A percentile compares a stretch with the other conserved stretches of the same genome.
phyloP scores from a whole-genome alignment of 495 filamentous ascomycete genomes.

The Penicillium canescens region DNA sequence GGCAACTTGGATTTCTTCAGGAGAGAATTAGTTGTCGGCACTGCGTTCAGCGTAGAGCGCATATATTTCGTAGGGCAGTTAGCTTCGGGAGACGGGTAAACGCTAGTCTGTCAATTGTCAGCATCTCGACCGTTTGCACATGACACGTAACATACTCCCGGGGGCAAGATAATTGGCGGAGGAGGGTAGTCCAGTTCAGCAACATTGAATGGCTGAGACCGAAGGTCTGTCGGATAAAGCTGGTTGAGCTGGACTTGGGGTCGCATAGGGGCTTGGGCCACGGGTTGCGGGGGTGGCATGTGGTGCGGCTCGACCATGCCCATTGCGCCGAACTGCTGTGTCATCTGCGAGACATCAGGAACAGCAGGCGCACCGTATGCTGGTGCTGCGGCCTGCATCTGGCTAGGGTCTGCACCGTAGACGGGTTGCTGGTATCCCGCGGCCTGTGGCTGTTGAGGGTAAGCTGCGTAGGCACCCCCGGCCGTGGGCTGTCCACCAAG shows the following conservation, averaged over 20 bases:
- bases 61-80: constrained; percentile 96
- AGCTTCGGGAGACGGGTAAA: constrained; percentile 86
- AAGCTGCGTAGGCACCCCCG: constrained; percentile 58
- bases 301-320: constrained; percentile 61
- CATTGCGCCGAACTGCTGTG: constrained; percentile 83
- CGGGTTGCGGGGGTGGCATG: constrained; percentile 53
- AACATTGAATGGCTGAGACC: constrained; percentile 91
- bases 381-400: constrained; percentile 58
- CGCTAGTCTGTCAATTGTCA: constrained; percentile 66
- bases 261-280: constrained; percentile 50
- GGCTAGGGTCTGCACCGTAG: constrained; percentile 50
- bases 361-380: constrained; percentile 60
- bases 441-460: constrained; percentile 52
- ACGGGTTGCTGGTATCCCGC: constrained; percentile 55
- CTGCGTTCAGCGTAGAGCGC: constrained; percentile 89
- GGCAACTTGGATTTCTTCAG: constrained; percentile 96
- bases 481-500: constrained; percentile 56
- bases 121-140: constrained; percentile 15
- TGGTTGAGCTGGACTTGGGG: constrained; percentile 69
- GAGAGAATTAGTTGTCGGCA: constrained; percentile 85
- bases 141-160: constrained; percentile 67
- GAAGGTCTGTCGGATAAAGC: constrained; percentile 86
- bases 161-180: constrained; percentile 85
- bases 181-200: constrained; percentile 90
- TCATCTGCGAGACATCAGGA: constrained; percentile 69